Percentiles rank a stretch among this genome's conserved stretches.
phyloP scores from a whole-genome alignment of 2,329 filamentous ascomycete genomes.

The Chaetoscypha palmicola region DNA sequence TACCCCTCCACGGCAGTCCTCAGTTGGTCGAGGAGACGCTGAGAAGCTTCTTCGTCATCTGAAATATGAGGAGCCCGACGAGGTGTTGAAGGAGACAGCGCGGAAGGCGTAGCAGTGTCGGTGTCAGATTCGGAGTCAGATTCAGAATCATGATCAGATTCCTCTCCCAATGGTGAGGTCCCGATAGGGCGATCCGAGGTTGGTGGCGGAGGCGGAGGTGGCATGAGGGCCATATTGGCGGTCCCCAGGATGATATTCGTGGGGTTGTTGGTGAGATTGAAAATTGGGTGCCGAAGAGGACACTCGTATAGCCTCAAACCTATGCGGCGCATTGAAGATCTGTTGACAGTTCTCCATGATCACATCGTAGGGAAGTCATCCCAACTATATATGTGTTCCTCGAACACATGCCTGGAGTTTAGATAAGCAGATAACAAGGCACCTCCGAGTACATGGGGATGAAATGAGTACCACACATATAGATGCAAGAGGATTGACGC shows the following conservation, averaged over 20 bases:
- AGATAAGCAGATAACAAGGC: constrained; percentile 10
- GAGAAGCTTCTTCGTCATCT: constrained; percentile 5
- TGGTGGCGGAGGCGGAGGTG: constrained; percentile 10
- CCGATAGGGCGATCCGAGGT: constrained; percentile 5
- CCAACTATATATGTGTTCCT: constrained; percentile 10
- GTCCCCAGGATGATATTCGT: constrained; percentile 1
- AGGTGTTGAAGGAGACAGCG: constrained; percentile 7
- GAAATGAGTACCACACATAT: constrained; percentile 7
- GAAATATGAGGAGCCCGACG: neutral
- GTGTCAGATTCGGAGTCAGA: constrained; percentile 13
- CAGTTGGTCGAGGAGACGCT: constrained; percentile 12
- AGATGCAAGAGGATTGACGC: constrained; percentile 5
- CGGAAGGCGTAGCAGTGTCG: constrained; percentile 8
- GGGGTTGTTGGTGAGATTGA: constrained; percentile 3
- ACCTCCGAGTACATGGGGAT: constrained; percentile 4
- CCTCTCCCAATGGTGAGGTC: neutral
- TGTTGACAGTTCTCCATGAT: constrained; percentile 4
- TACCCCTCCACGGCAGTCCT: constrained; percentile 10
- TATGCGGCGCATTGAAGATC: constrained; percentile 3
- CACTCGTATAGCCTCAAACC: neutral
- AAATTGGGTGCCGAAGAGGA: neutral
- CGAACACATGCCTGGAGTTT: constrained; percentile 2
- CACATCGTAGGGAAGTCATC: constrained; percentile 1
- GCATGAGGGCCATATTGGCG: constrained; percentile 9
- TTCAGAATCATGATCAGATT: constrained; percentile 8